phyloP scores from a whole-genome alignment of 305 asterid genomes.

The Fraxinus latifolia region DNA sequence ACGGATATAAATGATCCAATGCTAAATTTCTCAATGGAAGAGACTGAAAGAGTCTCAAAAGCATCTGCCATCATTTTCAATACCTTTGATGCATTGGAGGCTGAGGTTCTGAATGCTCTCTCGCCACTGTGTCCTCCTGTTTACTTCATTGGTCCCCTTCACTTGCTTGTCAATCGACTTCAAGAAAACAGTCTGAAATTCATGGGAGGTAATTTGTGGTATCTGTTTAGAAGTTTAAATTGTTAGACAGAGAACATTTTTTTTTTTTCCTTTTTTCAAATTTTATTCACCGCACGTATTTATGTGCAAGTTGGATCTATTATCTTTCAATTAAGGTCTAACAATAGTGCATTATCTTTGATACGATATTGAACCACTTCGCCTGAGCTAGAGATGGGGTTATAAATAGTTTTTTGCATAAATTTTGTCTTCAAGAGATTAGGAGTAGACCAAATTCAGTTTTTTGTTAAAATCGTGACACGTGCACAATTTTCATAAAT shows the following conservation, averaged over 20 bases:
- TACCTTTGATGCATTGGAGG: constrained; percentile 42
- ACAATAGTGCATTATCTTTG: background rate
- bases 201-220: constrained; percentile 6
- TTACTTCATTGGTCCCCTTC: constrained; percentile 33
- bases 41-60: background rate
- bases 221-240: background rate
- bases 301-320: background rate
- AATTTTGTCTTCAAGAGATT: background rate
- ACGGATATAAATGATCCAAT: constrained; percentile 19
- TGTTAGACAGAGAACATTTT: background rate
- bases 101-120: constrained; percentile 17
- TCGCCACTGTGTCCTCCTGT: constrained; percentile 27
- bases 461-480: background rate
- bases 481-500: background rate
- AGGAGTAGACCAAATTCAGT: background rate
- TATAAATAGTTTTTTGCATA: background rate
- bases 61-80: constrained; percentile 41
- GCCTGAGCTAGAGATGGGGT: background rate
- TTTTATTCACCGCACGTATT: background rate
- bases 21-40: constrained; percentile 22
- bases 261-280: background rate
- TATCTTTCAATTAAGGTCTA: background rate
- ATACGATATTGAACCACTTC: background rate
- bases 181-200: constrained; percentile 18
- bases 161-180: constrained; percentile 16